Percentiles rank a stretch among this genome's conserved stretches.
These are phyloP conservation scores for Phycomyces blakesleeanus DNA, from an alignment of 192 early-diverging fungal genomes.

Conservation along the genomic window DNA sequence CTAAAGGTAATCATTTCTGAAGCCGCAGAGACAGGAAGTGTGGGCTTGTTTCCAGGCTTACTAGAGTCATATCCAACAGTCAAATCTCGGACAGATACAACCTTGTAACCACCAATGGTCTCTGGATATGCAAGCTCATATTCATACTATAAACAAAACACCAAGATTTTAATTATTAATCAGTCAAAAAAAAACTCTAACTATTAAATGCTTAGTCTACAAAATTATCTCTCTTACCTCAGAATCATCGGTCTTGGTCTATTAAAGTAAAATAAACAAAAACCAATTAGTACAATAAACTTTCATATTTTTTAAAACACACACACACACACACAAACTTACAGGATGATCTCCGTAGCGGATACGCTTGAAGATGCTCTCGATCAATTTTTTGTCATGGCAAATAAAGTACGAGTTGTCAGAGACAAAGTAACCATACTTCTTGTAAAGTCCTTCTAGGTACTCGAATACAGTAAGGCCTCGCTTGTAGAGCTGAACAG, in stretches of 20 bases:
- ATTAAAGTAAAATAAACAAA: neutral
- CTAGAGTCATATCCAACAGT: constrained; percentile 83
- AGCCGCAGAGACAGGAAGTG: constrained; percentile 66
- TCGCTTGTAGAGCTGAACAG: constrained; percentile 59
- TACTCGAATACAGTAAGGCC: constrained; percentile 61
- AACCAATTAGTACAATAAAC: no score
- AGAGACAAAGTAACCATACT: constrained; percentile 83
- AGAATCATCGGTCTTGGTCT: no score
- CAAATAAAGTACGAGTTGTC: constrained; percentile 89
- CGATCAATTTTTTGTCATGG: constrained; percentile 65
- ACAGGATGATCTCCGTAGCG: constrained; percentile 60
- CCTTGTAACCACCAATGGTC: constrained; percentile 61
- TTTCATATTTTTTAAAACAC: no score
- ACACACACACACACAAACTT: no score
- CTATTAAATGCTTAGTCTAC: no score
- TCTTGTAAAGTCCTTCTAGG: constrained; percentile 69
- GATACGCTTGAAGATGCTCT: constrained; percentile 75
- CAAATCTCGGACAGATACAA: constrained; percentile 79
- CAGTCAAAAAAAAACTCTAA: no score
- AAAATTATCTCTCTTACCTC: no score
- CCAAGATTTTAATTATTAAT: no score
- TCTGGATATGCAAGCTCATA: constrained; percentile 67
- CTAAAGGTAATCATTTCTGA: constrained; percentile 93
- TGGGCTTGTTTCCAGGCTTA: constrained; percentile 57
- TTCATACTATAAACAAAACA: no score